A percentile compares a stretch with the other conserved stretches of the same genome.
These are phyloP conservation scores for Tetrapisispora iriomotensis DNA, from an alignment of 805 yeast species.

Conservation along the genomic window DNA sequence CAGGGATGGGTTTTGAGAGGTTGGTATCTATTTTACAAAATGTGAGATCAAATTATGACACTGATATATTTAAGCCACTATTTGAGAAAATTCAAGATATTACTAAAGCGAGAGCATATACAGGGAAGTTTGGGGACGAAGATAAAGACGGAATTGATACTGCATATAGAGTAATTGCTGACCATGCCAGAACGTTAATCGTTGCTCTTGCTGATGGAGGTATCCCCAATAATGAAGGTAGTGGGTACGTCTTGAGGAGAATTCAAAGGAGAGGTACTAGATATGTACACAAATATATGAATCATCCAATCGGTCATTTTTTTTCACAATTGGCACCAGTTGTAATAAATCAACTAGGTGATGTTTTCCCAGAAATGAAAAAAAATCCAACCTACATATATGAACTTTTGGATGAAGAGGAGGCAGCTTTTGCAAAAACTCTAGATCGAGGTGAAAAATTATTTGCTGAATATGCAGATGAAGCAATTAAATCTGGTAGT, in stretches of 20 bases:
- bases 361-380: constrained; percentile 83
- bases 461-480: constrained; percentile 83
- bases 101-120: constrained; percentile 86
- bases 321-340: constrained; percentile 90
- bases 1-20: constrained; percentile 99
- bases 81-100: constrained; percentile 81
- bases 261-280: constrained; percentile 96
- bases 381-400: constrained; percentile 62
- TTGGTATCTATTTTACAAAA: constrained; percentile 89
- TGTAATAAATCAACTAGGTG: constrained; percentile 75
- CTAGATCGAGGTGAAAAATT: constrained; percentile 95
- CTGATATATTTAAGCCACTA: constrained; percentile 88
- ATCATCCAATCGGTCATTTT: constrained; percentile 89
- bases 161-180: constrained; percentile 96
- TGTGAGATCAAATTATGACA: constrained; percentile 88
- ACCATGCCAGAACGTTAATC: constrained; percentile 93
- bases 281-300: constrained; percentile 90
- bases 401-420: constrained; percentile 93
- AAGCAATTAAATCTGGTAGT: constrained; percentile 63
- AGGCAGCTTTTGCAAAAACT: constrained; percentile 90
- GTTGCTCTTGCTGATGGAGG: constrained; percentile 98
- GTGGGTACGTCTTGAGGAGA: constrained; percentile 96
- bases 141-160: constrained; percentile 94
- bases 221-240: constrained; percentile 97
- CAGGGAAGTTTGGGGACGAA: constrained; percentile 87